A percentile compares a stretch with the other conserved stretches of the same genome.
Evolutionary conservation across 2,329 filamentous ascomycete genomes (phyloP).

Genomic region (Seiridium unicorne): DNA sequence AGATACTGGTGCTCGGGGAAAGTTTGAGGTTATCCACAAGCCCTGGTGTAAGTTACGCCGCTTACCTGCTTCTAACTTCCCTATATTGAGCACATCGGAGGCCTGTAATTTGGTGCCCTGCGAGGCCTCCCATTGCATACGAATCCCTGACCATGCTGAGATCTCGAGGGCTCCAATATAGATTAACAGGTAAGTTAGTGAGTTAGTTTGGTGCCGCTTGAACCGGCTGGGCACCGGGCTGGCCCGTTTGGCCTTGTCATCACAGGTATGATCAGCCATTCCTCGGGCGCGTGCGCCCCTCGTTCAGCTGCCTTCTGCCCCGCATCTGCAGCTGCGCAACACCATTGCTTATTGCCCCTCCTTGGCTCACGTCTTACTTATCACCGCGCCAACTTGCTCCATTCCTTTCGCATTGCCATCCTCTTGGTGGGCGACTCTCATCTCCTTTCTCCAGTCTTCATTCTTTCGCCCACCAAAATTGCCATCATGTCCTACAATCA

Average conservation of each 20-base stretch:
- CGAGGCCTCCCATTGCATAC: neutral
- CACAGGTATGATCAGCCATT: no score
- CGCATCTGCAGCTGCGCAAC: neutral
- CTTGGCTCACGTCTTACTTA: neutral
- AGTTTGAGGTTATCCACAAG: no score
- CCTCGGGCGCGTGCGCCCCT: no score
- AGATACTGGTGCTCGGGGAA: no score
- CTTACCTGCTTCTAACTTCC: no score
- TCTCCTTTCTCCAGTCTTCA: neutral
- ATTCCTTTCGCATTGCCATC: neutral
- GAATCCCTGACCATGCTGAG: neutral
- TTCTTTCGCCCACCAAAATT: neutral
- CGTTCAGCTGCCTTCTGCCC: neutral
- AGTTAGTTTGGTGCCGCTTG: no score
- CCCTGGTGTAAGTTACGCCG: no score
- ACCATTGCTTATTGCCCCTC: neutral
- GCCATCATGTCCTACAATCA: slow-evolving; percentile 9
- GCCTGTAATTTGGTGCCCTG: neutral
- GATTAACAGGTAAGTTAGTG: no score
- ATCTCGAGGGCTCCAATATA: no score
- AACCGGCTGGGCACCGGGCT: no score
- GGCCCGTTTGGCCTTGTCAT: no score
- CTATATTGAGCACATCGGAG: neutral
- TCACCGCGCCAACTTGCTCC: neutral
- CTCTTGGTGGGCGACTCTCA: neutral